These are phyloP conservation scores for Chaetomium strumarium DNA, from an alignment of 2,329 filamentous ascomycete genomes.

Conservation along the genomic window DNA sequence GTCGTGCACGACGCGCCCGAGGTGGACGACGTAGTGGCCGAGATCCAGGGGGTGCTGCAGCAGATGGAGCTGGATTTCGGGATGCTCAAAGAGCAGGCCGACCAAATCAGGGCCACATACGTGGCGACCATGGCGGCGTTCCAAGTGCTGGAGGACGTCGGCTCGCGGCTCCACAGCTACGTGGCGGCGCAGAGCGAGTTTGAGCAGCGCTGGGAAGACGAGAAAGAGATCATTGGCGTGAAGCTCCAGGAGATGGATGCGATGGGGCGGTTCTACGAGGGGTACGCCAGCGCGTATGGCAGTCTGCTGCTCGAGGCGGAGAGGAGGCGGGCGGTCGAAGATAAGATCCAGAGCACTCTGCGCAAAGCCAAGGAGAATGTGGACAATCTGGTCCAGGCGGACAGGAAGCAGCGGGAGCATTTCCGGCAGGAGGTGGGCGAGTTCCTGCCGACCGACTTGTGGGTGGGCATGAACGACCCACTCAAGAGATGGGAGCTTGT, in stretches of 20 bases:
- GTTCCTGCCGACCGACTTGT: conserved; percentile 80
- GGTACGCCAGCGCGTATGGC: conserved; percentile 79
- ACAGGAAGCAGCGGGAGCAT: conserved; percentile 65
- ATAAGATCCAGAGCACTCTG: conserved; percentile 67
- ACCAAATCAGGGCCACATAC: conserved; percentile 50
- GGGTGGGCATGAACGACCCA: conserved; percentile 65
- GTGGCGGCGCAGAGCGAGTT: conserved; percentile 61
- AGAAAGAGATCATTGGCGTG: conserved; percentile 61
- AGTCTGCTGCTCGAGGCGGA: conserved; percentile 78
- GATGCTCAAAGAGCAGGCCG: conserved; percentile 57
- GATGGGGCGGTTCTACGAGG: conserved; percentile 77
- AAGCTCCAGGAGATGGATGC: conserved; percentile 72
- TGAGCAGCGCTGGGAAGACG: conserved; percentile 63
- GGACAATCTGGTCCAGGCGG: conserved; percentile 66
- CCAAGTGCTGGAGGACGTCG: conserved; percentile 60
- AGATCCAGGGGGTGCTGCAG: conserved; percentile 67
- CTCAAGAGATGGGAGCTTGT: conserved; percentile 48
- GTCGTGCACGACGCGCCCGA: conserved; percentile 65
- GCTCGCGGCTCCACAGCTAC: conserved; percentile 58
- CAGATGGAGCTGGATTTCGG: conserved; percentile 70
- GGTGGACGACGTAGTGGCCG: conserved; percentile 60
- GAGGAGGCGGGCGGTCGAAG: conserved; percentile 65
- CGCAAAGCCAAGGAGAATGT: conserved; percentile 72
- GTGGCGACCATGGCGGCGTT: conserved; percentile 57
- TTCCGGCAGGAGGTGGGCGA: conserved; percentile 82